Base-by-base conservation (phyloP, 306 rosid genomes). In the Hippophae gyantsensis region DNA sequence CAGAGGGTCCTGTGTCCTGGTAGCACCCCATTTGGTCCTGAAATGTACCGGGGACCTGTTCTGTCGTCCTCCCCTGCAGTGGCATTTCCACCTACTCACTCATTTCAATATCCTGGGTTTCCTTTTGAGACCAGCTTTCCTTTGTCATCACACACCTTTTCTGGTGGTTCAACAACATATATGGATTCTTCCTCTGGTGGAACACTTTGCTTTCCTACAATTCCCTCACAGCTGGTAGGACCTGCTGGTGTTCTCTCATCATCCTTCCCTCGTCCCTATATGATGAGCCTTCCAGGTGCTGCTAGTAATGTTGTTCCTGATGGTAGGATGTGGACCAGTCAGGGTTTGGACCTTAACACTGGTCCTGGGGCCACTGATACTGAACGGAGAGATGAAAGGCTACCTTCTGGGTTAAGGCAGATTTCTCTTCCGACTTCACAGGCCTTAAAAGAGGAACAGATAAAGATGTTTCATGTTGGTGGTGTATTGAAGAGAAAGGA, bases 341-440 rank as follows among this genome's bases (percentile, higher is more conserved):
- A 84, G 58, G 82, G 84, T 40, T 68, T 87, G 60, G 90, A 87
- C 61, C 88, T 87, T 52, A 84, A 87, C 67, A 79, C 88, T 3
- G 95, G 95, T 47, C 95, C 95, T 61, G 84, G 87, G 50, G 74
- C 69, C 66, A 72, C 74, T 52, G 89, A 84, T 9, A 8, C 69
- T 10, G 95, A 81, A 50, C 82, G 86, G 65, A 84, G 85, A 75
- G 90, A 84, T 62, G 88, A 74, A 56, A 63, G 23, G 38, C 58
- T 62, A 1, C 54, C 80, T 54, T 72, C 70, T 43, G 63, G 58
- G 64, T 70, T 71, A 3, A 71, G 86, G 76, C 90, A 81, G 69
- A 77, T 72, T 32, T 65, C 88, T 66, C 79, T 84, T 79, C 72
- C 84, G 63, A 60, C 84, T 77, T 81, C 84, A 9, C 86, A 77